Percentiles rank a stretch among this genome's conserved stretches.
phyloP scores from a whole-genome alignment of 2,329 filamentous ascomycete species.

The Boeremia lycopersici region DNA sequence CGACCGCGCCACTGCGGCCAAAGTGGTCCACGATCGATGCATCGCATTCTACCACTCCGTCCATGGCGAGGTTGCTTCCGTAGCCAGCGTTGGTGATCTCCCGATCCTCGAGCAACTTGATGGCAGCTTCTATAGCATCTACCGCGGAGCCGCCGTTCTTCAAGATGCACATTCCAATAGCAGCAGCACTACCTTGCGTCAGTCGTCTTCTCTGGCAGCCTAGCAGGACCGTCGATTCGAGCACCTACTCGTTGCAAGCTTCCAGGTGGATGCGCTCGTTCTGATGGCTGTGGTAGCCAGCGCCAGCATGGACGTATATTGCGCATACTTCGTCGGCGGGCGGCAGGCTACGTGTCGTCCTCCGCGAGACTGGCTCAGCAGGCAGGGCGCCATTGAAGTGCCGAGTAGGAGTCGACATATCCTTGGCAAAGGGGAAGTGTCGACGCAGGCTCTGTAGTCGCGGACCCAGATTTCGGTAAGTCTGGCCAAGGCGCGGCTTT shows the following conservation, averaged over 20 bases:
- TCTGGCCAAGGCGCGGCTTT: neutral
- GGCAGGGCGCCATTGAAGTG: constrained; percentile 33
- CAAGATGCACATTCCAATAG: constrained; percentile 79
- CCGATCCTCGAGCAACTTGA: constrained; percentile 86
- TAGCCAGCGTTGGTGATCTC: constrained; percentile 97
- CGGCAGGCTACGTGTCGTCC: constrained; percentile 48
- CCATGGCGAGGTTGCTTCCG: constrained; percentile 90
- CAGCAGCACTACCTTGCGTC: constrained; percentile 69
- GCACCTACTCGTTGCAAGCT: constrained; percentile 83
- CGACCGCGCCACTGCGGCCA: constrained; percentile 90
- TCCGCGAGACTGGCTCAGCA: constrained; percentile 35
- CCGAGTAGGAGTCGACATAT: constrained; percentile 32
- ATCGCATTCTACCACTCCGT: constrained; percentile 92
- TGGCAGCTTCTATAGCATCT: constrained; percentile 87
- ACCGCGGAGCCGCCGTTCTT: constrained; percentile 78
- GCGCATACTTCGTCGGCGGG: constrained; percentile 64
- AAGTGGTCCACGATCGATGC: constrained; percentile 90
- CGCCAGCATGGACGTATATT: constrained; percentile 94
- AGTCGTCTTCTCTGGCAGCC: constrained; percentile 6
- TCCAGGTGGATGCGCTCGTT: constrained; percentile 86
- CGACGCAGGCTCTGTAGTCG: constrained; percentile 35
- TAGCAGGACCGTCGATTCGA: no score
- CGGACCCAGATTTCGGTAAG: constrained; percentile 12
- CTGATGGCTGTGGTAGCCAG: constrained; percentile 86
- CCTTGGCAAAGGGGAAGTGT: constrained; percentile 29